phyloP scores from a whole-genome alignment of 371 early-diverging fungal species.

The Blakeslea trispora region DNA sequence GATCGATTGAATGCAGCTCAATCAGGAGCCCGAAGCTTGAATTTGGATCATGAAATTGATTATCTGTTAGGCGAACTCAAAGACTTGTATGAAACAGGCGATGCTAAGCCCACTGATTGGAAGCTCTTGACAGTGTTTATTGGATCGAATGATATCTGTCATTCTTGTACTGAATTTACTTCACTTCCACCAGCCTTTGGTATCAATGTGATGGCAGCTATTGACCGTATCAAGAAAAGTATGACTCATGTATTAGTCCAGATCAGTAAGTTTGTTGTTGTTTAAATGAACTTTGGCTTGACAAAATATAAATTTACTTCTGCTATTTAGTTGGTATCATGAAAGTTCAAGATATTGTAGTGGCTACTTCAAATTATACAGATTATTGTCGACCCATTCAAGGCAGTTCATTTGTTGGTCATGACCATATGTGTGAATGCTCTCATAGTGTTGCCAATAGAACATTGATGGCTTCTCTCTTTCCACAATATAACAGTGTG shows the following conservation, averaged over 20 bases:
- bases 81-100: constrained; percentile 27
- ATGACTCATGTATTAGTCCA: constrained; percentile 39
- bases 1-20: constrained; percentile 54
- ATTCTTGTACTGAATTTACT: constrained; percentile 41
- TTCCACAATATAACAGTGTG: constrained; percentile 38
- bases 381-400: constrained; percentile 41
- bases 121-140: constrained; percentile 67
- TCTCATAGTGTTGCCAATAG: constrained; percentile 41
- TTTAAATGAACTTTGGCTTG: background rate
- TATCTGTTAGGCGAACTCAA: constrained; percentile 39
- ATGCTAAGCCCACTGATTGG: constrained; percentile 54
- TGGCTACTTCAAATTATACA: constrained; percentile 13
- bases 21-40: constrained; percentile 48
- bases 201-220: constrained; percentile 34
- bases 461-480: constrained; percentile 33
- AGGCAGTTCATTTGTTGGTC: constrained; percentile 34
- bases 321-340: constrained; percentile 39
- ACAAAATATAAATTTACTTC: background rate
- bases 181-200: constrained; percentile 32
- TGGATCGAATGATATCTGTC: constrained; percentile 72
- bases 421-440: constrained; percentile 48
- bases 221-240: constrained; percentile 34
- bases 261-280: constrained; percentile 24
- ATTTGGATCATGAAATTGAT: constrained; percentile 45
- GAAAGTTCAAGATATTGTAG: constrained; percentile 29